A percentile compares a stretch with the other conserved stretches of the same genome.
These are phyloP conservation scores for Amborella trichopoda DNA, from an alignment of 164 flowering plant species.

Conservation along the genomic window DNA sequence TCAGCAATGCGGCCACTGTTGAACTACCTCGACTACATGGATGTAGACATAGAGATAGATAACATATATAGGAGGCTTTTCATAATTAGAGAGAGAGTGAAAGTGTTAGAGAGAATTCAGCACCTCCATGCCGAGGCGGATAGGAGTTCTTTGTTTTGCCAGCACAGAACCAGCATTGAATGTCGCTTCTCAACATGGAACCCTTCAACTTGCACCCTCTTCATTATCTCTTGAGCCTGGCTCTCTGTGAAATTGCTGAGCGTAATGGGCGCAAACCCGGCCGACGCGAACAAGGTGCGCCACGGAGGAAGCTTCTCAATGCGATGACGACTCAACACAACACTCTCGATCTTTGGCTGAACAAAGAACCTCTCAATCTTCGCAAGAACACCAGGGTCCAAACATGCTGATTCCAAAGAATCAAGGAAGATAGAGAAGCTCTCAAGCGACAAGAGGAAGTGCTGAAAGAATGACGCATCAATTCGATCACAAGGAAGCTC, in stretches of 20 bases:
- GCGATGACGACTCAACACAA: conserved; percentile 27
- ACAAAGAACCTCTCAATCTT: conserved; percentile 65
- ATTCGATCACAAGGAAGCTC: conserved; percentile 55
- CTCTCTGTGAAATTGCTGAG: conserved; percentile 50
- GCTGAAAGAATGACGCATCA: conserved; percentile 59
- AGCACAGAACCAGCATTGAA: conserved; percentile 72
- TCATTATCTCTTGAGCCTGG: conserved; percentile 68
- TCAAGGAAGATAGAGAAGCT: conserved; percentile 41
- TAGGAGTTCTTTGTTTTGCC: conserved; percentile 68
- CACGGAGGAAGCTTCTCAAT: conserved; percentile 1
- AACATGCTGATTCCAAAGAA: conserved; percentile 54
- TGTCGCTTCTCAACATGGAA: conserved; percentile 76
- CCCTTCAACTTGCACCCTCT: conserved; percentile 52
- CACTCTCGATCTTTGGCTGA: conserved; percentile 50
- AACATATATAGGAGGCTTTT: too few species aligned
- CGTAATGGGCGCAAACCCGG: conserved; percentile 31
- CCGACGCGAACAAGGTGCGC: conserved; percentile 41
- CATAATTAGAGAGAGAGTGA: too few species aligned
- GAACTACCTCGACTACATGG: too few species aligned
- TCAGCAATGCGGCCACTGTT: too few species aligned
- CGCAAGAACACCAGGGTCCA: conserved; percentile 28
- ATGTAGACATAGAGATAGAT: too few species aligned
- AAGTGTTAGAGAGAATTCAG: too few species aligned
- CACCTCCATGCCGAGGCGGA: conserved; percentile 94
- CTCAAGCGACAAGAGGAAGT: conserved; percentile 40